Conservation (phyloP, 208 protist species). For the Leishmania mexicana region DNA sequence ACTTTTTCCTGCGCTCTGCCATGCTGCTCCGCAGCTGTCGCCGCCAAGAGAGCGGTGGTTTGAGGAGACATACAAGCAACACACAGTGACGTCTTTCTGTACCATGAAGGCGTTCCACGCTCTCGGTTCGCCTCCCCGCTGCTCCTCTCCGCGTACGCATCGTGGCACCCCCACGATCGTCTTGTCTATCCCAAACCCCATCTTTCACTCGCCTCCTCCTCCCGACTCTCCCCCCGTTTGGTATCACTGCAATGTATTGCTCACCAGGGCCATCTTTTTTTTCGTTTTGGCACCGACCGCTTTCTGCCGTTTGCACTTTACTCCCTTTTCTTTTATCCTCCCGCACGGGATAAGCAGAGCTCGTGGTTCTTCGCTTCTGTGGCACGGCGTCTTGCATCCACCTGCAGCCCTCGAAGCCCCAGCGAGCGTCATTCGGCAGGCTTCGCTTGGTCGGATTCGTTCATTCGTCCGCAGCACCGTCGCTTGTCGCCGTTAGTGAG, state of each 20-base stretch:
- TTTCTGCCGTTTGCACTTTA: background rate
- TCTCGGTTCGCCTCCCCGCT: background rate
- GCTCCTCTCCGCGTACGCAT: background rate
- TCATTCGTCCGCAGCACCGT: background rate
- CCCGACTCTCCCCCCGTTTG: background rate
- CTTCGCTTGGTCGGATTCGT: background rate
- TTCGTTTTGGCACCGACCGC: background rate
- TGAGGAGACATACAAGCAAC: background rate
- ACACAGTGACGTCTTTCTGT: background rate
- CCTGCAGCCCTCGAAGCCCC: background rate
- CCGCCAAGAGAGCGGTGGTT: background rate
- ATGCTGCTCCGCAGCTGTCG: background rate
- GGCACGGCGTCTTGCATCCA: background rate
- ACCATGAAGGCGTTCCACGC: background rate
- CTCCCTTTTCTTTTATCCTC: background rate
- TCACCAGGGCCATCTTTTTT: background rate
- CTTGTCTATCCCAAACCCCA: background rate
- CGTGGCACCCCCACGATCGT: background rate
- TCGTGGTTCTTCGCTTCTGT: background rate
- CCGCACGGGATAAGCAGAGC: background rate
- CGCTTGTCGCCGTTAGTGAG: background rate
- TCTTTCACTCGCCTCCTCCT: background rate
- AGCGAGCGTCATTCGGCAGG: background rate
- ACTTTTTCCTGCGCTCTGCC: background rate
- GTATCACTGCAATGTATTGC: background rate